These are phyloP conservation scores for Pseudopediastrum boryanum DNA, from an alignment of 139 green algal species.

Conservation along the genomic window DNA sequence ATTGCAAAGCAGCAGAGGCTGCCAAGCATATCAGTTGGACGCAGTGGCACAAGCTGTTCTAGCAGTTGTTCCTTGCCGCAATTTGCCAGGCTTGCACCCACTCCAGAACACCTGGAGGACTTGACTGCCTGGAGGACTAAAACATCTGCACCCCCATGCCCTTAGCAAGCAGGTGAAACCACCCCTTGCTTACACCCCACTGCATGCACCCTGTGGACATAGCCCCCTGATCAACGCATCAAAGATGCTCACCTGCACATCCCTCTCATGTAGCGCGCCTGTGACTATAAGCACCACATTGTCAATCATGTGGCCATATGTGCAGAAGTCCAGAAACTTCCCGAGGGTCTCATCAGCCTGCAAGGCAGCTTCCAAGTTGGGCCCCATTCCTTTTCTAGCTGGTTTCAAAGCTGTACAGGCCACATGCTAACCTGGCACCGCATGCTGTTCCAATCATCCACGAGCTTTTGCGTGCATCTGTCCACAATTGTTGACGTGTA, in stretches of 20 bases:
- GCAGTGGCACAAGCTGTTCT: no score
- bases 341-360: slow-evolving; percentile 89
- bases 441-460: slow-evolving; percentile 95
- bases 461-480: slow-evolving; percentile 96
- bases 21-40: no score
- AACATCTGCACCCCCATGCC: no score
- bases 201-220: no score
- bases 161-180: no score
- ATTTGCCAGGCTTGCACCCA: no score
- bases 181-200: no score
- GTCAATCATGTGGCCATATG: slow-evolving; percentile 99
- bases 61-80: no score
- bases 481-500: slow-evolving; percentile 95
- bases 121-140: no score
- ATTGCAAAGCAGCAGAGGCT: no score
- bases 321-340: slow-evolving; percentile 98
- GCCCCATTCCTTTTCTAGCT: neutral
- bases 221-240: no score
- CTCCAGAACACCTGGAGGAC: no score
- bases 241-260: slow-evolving; percentile 81
- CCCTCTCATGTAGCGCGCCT: slow-evolving; percentile 94
- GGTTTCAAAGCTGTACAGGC: slow-evolving; percentile 16
- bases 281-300: slow-evolving; percentile 99
- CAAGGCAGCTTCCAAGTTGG: neutral
- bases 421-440: slow-evolving; percentile 84